Base-by-base conservation (phyloP, 345 rosid species). In the Bruguiera sexangula region DNA sequence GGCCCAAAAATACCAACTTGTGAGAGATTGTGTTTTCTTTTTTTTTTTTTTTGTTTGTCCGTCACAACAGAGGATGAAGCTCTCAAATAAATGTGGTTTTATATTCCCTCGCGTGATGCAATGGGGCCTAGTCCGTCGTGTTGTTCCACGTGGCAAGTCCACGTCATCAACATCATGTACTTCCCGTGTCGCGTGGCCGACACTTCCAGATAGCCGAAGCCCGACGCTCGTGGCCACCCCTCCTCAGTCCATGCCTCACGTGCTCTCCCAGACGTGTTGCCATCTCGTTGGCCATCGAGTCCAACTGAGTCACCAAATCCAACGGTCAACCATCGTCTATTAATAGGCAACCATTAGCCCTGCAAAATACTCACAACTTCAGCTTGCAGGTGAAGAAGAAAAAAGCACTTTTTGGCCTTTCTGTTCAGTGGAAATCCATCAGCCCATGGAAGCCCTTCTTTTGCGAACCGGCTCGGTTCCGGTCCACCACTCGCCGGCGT, bases 381-480 rank as follows among this genome's bases (percentile, higher is more conserved):
- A n/a, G 4, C 59, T 48, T 4, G 4, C 8, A 31, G 27, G 27
- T 21, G 21, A n/a, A 54, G 15, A 54, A 21, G 58, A 6, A 34
- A 6, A 34, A 54, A 21, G 59, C 13, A 16, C 59, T 54, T 53
- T 53, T 53, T 19, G 56, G 9, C 21, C 56, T 20, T 52, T 52
- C 56, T 8, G n/a, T 39, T 37, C 30, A 64, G 6, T n/a, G 29
- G 15, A 29, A 32, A 16, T 8, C 29, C 51, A 31, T 57, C 36
- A 50, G 75, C 48, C 74, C 66, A 93, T 90, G 98, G 81, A 85
- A 72, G 77, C 86, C 67, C 51, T 72, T 66, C 66, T 89, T 53
- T 13, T 85, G 31, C 77, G 96, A 77, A 78, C 89, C 66, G 87
- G 88, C 69, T 90, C 94, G 43, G 63, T 82, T 68, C 79, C 86